Evolutionary conservation across 2,329 filamentous ascomycete genomes (phyloP), one percentile per base, ranked within the genome.

Genomic region (Colletotrichum trifolii): DNA sequence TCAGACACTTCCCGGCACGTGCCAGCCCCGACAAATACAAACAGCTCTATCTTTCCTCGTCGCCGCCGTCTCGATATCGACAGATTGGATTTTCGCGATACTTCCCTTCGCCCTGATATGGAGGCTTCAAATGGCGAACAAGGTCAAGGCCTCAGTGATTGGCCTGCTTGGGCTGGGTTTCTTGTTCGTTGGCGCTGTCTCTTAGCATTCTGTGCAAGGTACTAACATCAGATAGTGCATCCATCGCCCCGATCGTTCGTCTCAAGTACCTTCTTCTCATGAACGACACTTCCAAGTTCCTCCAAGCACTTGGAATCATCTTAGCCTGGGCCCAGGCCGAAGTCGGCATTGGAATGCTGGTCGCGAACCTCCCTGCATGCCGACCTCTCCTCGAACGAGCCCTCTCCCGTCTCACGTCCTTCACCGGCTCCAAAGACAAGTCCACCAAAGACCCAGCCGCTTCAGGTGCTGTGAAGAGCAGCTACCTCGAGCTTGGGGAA

Each of bases 331-430:
- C 62, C 3, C 62, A 65, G 10, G 62, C 62, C 35, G 62, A 65
- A 43, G 62, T 65, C n/a, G 62, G 62, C 47, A 65, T 65, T 53
- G 62, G 62, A 33, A 52, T 65, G 58, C 46, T 65, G 7, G 62
- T 65, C 33, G 62, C 62, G 25, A 65, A 65, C 36, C 58, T 65
- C 13, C 62, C 62, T 11, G 62, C 62, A 10, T 65, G 62, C 17
- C 58, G 62, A 34, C 62, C 62, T 2, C 52, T 65, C 12, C 62
- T 65, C 47, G 62, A 65, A 47, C 58, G 62, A 15, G 42, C 42
- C 25, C 59, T 65, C 5, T 33, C 62, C 5, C 62, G 47, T 33
- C 62, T 65, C 15, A 56, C 62, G 9, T 65, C 62, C 10, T 65
- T 62, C 6, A 62, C 62, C 13, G 42, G 42, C 39, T 65, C 62